A percentile compares a stretch with the other conserved stretches of the same genome.
These are phyloP conservation scores for Salvia rosmarinus DNA, from an alignment of 257 asterid species.

Conservation along the genomic window DNA sequence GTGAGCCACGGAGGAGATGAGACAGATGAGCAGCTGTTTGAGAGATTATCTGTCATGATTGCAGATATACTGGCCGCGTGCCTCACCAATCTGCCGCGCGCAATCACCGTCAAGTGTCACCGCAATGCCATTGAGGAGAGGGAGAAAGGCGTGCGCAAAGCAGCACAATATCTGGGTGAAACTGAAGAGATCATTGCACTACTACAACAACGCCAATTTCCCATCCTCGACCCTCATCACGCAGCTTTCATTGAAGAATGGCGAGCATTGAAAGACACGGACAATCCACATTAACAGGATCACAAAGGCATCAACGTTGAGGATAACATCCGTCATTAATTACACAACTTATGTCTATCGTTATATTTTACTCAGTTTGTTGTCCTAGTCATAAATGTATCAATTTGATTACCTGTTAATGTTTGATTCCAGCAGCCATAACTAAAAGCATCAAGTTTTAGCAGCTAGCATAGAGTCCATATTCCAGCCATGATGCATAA, in stretches of 20 bases:
- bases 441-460: too few species aligned
- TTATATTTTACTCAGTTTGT: too few species aligned
- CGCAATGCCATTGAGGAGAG: constrained; percentile 44
- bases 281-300: too few species aligned
- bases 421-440: too few species aligned
- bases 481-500: too few species aligned
- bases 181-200: constrained; percentile 45
- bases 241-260: constrained; percentile 43
- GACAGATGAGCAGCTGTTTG: constrained; percentile 40
- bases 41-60: constrained; percentile 35
- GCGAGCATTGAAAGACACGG: too few species aligned
- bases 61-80: constrained; percentile 49
- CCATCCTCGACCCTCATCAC: constrained; percentile 24
- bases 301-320: too few species aligned
- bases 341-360: too few species aligned
- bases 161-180: constrained; percentile 46
- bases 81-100: constrained; percentile 39
- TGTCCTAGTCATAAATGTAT: too few species aligned
- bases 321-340: too few species aligned
- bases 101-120: constrained; percentile 46
- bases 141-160: constrained; percentile 45
- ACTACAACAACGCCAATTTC: constrained; percentile 43
- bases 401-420: too few species aligned
- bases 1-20: constrained; percentile 14
- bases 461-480: too few species aligned